Conservation (phyloP, 139 green algal genomes). For the Trebouxia sp. region DNA sequence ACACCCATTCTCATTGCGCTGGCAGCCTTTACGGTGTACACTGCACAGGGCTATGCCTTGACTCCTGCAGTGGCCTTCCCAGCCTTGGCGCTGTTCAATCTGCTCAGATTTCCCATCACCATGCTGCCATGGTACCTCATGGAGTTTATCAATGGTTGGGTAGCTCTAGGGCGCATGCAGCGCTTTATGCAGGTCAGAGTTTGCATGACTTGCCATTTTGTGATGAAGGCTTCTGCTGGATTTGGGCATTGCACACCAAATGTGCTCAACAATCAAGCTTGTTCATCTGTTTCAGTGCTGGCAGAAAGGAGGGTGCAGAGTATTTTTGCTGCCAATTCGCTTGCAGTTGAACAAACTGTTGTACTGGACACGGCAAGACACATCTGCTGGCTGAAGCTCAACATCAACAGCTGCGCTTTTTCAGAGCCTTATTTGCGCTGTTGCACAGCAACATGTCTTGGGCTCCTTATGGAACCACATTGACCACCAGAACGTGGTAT, state of each 20-base stretch:
- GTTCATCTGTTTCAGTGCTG: too few relatives aligned
- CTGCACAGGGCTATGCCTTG: conserved; percentile 41
- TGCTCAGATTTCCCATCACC: conserved; percentile 82
- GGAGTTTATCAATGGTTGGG: conserved; percentile 75
- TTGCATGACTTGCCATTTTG: background rate
- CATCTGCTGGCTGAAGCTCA: too few relatives aligned
- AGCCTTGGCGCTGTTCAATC: conserved; percentile 72
- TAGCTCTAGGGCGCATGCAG: conserved; percentile 77
- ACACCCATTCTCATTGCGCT: conserved; percentile 10
- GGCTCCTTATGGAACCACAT: too few relatives aligned
- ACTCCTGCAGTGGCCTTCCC: conserved; percentile 71
- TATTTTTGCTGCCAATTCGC: too few relatives aligned
- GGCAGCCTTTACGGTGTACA: conserved; percentile 42
- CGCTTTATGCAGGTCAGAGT: conserved; percentile 40
- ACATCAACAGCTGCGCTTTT: background rate
- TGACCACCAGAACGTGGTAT: too few relatives aligned
- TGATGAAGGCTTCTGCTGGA: too few relatives aligned
- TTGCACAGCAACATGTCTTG: too few relatives aligned
- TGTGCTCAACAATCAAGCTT: too few relatives aligned
- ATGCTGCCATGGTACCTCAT: conserved; percentile 50
- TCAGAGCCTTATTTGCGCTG: too few relatives aligned
- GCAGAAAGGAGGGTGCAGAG: too few relatives aligned
- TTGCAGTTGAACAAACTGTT: background rate
- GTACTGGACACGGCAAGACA: too few relatives aligned
- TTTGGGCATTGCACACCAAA: too few relatives aligned